Evolutionary conservation across 257 asterid species (phyloP), one percentile per base, ranked within the genome.

Genomic region (Coffea canephora): DNA sequence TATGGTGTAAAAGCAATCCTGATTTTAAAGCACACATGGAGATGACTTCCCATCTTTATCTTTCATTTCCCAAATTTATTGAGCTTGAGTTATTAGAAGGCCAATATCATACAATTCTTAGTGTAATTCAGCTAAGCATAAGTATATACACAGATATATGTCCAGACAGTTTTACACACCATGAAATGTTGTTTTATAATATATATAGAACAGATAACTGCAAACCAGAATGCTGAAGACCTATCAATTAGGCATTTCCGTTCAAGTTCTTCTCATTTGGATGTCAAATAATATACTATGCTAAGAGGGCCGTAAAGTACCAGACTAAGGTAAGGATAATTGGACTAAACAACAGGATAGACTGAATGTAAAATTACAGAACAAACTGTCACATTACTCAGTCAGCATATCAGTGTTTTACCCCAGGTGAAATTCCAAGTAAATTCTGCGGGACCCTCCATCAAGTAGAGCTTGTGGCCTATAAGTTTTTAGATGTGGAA

Each of bases 381-480:
- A 68, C 54, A 59, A 74, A 74, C 19, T 71, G 19, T 73, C 43
- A 34, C 45, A 31, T 46, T 36, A 59, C 78, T 68, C 46, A 18
- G 2, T 12, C 62, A 49, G 62, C 52, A 27, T 7, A 66, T 78
- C 76, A 67, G 66, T 31, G 55, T 85, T 55, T 55, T 94, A 95
- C 98, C 99, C 97, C 81, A 87, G 77, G 61, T 96, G 90, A 65
- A 95, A 89, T 73, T 93, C 95, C 87, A 95, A 76, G 86, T 92
- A 79, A 77, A 94, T 81, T 87, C 96, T 89, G 72, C 92, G 96
- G 72, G 90, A 86, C 66, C 91, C 91, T 76, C 90, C 92, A 50
- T 43, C 78, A 16, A 85, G 78, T 25, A 50, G 74, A 69, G 52
- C 82, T 80, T 83, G 84, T 31, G 89, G 89, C 75, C 64, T 84